These are phyloP conservation scores for Fusarium xyrophilum DNA, from an alignment of 2,329 filamentous ascomycete genomes.

Conservation along the genomic window DNA sequence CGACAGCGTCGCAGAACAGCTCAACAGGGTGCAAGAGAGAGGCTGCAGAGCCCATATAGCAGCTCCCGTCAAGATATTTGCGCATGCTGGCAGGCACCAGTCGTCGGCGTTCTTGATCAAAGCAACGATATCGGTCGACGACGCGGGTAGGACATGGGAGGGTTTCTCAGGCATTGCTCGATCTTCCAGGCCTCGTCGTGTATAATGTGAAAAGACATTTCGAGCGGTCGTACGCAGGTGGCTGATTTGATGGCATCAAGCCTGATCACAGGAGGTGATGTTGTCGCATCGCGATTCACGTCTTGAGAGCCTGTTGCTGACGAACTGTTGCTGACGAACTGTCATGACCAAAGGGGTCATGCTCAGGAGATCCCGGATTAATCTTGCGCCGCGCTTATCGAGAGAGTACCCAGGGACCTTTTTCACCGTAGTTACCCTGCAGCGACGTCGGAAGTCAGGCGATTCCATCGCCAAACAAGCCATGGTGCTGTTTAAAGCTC, in stretches of 20 bases:
- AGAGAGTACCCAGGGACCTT: too few species aligned
- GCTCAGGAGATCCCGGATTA: background rate
- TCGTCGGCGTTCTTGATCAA: background rate
- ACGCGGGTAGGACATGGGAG: rapidly evolving
- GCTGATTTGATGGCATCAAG: rapidly evolving
- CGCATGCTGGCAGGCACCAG: rapidly evolving
- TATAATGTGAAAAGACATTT: rapidly evolving
- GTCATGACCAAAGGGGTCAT: too few species aligned
- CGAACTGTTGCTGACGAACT: background rate
- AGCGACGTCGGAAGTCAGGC: too few species aligned
- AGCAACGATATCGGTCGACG: rapidly evolving
- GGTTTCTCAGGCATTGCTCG: rapidly evolving
- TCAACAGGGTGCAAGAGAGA: rapidly evolving
- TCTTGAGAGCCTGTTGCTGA: background rate
- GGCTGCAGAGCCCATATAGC: rapidly evolving
- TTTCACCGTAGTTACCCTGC: too few species aligned
- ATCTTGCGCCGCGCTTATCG: too few species aligned
- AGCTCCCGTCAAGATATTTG: rapidly evolving
- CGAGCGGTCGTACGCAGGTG: rapidly evolving
- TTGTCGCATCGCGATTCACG: background rate
- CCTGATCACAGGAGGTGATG: rapidly evolving
- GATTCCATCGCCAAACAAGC: too few species aligned
- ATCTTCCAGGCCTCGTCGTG: rapidly evolving
- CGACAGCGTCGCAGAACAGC: rapidly evolving
- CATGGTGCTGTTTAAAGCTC: too few species aligned